Conservation (phyloP, 495 filamentous ascomycete species). For the Aspergillus mulundensis region DNA sequence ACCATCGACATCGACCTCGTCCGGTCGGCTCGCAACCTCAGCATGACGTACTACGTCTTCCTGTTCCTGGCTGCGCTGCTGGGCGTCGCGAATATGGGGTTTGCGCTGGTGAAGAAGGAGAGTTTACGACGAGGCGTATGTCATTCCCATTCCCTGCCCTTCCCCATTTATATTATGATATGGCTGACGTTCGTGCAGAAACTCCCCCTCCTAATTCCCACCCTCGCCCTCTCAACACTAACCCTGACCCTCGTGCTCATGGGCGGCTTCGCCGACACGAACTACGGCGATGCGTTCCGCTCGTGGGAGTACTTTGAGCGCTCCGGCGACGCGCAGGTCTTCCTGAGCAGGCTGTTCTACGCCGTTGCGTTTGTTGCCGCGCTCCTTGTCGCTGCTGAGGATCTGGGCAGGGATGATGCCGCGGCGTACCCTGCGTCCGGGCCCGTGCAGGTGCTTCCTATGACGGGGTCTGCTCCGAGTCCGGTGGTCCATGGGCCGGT, state of each 20-base stretch:
- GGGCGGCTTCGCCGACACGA: slow-evolving; percentile 6
- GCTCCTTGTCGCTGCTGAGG: not conserved
- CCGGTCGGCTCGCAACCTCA: not conserved
- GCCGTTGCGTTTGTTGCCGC: slow-evolving; percentile 4
- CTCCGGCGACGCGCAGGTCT: not conserved
- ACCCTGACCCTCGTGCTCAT: not conserved
- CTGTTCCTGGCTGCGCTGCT: slow-evolving; percentile 13
- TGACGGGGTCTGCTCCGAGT: not conserved
- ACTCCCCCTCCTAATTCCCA: not conserved
- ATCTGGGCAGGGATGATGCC: not conserved
- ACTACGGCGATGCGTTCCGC: not conserved
- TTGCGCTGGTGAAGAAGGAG: slow-evolving; percentile 3
- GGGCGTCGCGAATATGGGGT: slow-evolving; percentile 8
- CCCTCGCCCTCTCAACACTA: slow-evolving; percentile 1
- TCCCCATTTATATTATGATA: no score
- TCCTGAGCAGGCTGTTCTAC: slow-evolving; percentile 8
- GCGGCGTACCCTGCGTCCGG: not conserved
- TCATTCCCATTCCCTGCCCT: not conserved
- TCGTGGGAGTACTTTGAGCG: not conserved
- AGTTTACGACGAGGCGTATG: slow-evolving; percentile 15
- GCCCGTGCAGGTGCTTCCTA: not conserved
- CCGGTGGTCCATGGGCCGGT: not conserved
- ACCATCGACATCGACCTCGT: not conserved
- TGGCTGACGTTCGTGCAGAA: not conserved
- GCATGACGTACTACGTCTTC: slow-evolving; percentile 11